phyloP scores from a whole-genome alignment of 2,329 filamentous ascomycete genomes.

The Hypoxylon sp. region DNA sequence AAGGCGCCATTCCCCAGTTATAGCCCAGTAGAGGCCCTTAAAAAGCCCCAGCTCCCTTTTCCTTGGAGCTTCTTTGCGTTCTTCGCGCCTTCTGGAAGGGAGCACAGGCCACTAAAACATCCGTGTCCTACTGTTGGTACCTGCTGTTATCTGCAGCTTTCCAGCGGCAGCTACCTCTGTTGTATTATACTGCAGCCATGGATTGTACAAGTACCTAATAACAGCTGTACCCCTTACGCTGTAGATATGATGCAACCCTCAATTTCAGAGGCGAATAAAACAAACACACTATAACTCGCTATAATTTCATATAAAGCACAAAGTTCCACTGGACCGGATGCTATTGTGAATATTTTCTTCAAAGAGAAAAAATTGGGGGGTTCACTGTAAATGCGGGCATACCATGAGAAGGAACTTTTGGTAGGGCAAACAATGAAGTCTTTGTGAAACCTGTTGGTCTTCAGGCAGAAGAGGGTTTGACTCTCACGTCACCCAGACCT shows the following conservation, averaged over 20 bases:
- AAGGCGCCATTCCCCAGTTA: slow-evolving; percentile 39
- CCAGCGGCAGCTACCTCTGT: slow-evolving; percentile 21
- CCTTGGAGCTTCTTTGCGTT: slow-evolving; percentile 50
- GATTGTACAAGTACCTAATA: slow-evolving; percentile 8
- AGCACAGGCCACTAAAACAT: slow-evolving; percentile 47
- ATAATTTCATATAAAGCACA: too few species aligned
- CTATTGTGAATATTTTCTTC: not conserved
- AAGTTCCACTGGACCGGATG: not conserved
- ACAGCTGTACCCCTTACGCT: slow-evolving; percentile 4
- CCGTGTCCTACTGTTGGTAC: slow-evolving; percentile 42
- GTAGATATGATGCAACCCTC: slow-evolving; percentile 28
- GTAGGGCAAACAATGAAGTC: slow-evolving; percentile 23
- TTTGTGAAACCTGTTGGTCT: slow-evolving; percentile 38
- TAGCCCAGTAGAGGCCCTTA: slow-evolving; percentile 26
- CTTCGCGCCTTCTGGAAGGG: slow-evolving; percentile 53
- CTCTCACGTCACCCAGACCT: slow-evolving; percentile 35
- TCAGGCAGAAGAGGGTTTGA: slow-evolving; percentile 33
- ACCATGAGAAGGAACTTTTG: not conserved
- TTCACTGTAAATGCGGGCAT: not conserved
- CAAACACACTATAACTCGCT: not conserved
- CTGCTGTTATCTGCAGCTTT: slow-evolving; percentile 39
- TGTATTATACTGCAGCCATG: not conserved
- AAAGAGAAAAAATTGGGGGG: slow-evolving; percentile 6
- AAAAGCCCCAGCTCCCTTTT: slow-evolving; percentile 39
- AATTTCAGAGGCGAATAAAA: slow-evolving; percentile 8